Evolutionary conservation across 2,329 filamentous ascomycete species (phyloP), one percentile per base, ranked within the genome.

Genomic region (Onygena corvina): DNA sequence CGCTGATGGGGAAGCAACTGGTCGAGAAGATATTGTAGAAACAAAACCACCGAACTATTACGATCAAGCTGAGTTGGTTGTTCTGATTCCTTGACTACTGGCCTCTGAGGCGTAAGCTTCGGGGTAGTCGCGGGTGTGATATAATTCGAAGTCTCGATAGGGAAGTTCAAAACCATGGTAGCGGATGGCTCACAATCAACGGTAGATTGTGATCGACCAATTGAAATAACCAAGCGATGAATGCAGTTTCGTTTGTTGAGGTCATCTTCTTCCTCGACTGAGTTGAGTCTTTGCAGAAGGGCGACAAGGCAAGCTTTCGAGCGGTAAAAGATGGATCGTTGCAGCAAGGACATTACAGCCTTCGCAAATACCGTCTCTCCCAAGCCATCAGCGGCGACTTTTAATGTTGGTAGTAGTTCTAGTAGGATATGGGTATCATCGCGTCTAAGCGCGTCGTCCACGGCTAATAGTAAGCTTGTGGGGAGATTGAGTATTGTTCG

Each of bases 171-270:
- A 68, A 66, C 75, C 31, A 76, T 68, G 16, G 75, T 74, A 0
- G 70, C 69, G 18, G 76, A 71, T 16, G 74, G 64, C 46, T 80
- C 76, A 2, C 68, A 67, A 44, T 70, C 68, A 30, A 73, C 72
- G 6, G 75, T 74, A 11, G 76, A 73, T 57, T 80, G 77, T 9
- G 83, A 80, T 45, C 90, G 81, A 14, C 90, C 89, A 58, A 95
- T 93, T 16, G 89, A 83, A 52, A 96, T 93, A 35, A 98, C 84
- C 2, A 96, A 73, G 6, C 92, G 82, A 64, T 98, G 92, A 45
- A 98, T 79, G 63, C 87, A 92, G 63, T 95, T 98, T 9, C 92
- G 83, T 59, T 84, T 82, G 67, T 96, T 94, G 61, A 98, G 87
- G 61, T 96, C 92, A 57, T 94, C 86, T 2, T 84, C 78, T 61